Base-by-base conservation (phyloP, 768 basidiomycete species). In the Russula sp. region DNA sequence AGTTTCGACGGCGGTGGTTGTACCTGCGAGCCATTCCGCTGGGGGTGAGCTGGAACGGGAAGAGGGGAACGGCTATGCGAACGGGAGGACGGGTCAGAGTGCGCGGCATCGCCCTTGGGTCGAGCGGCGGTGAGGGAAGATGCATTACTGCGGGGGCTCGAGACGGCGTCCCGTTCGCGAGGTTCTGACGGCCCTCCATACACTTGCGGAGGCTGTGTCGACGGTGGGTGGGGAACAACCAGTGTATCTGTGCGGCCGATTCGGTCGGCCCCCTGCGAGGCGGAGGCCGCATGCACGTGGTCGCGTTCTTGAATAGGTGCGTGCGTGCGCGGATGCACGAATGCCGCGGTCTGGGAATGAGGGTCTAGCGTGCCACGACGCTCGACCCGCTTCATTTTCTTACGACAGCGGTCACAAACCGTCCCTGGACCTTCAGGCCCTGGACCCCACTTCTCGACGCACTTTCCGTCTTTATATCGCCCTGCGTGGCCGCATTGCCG, bases 371-470 rank as follows among this genome's bases (percentile, higher is more conserved):
- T 87, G 14, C 84, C 85, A 5, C 87, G 75, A 36, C 86, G 75
- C 69, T 89, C 88, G 45, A 87, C 84, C 1, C 88, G 82, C 73
- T 88, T 89, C 87, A 88, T 88, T 71, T 88, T 88, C 71, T 89
- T 89, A 58, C 87, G 80, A 72, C 87, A 88, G 77, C 87, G 76
- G 75, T 90, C 88, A 67, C 87, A 90, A 0, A 89, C 87, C 0
- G 88, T 90, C 22, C 87, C 88, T 55, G 88, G 87, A 0, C 88
- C 87, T 73, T 84, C 79, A 50, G 88, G 88, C 9, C 87, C 87
- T 25, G 87, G 87, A 2, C 87, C 88, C 87, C 88, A 90, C 71
- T 90, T 90, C 69, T 90, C 87, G 42, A 90, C 87, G 68, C 87
- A 90, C 68, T 88, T 88, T 2, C 84, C 86, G 10, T 90, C 87